Percentiles rank a stretch among this genome's conserved stretches.
These are phyloP conservation scores for Fraxinus angustifolia DNA, from an alignment of 305 asterid species.

Conservation along the genomic window DNA sequence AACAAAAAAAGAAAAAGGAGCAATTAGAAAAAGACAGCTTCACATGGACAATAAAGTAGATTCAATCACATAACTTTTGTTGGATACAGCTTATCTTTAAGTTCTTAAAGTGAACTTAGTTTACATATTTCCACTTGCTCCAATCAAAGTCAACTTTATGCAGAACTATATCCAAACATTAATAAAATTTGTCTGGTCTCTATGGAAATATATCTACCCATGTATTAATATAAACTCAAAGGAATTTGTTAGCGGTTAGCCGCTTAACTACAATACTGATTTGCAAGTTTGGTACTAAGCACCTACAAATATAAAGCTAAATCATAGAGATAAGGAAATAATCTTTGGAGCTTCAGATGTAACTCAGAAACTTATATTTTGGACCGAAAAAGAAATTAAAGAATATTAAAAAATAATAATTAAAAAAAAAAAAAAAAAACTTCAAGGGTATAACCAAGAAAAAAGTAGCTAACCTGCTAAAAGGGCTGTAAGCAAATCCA, in stretches of 20 bases:
- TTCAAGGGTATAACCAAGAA: neutral
- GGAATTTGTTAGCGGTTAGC: neutral
- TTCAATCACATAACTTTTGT: constrained; percentile 33
- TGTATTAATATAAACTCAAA: neutral
- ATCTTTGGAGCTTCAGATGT: constrained; percentile 6
- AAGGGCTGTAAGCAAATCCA: constrained; percentile 9
- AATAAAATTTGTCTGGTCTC: neutral
- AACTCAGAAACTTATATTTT: neutral
- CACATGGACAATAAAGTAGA: constrained; percentile 35
- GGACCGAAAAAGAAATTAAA: neutral
- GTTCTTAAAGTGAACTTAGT: constrained; percentile 24
- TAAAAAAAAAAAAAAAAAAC: neutral
- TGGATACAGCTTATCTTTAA: constrained; percentile 32
- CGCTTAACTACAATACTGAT: neutral
- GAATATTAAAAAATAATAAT: neutral
- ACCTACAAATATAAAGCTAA: neutral
- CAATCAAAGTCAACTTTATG: constrained; percentile 14
- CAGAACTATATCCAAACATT: neutral
- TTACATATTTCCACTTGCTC: constrained; percentile 28
- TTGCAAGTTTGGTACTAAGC: neutral
- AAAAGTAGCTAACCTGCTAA: constrained; percentile 23
- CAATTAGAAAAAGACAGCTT: constrained; percentile 25
- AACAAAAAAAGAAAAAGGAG: constrained; percentile 13
- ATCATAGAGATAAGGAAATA: constrained; percentile 16
- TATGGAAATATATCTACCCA: neutral